Percentiles rank a stretch among this genome's conserved stretches.
Conservation (phyloP, 2,329 filamentous ascomycete genomes). For the Penicillium sp. region DNA sequence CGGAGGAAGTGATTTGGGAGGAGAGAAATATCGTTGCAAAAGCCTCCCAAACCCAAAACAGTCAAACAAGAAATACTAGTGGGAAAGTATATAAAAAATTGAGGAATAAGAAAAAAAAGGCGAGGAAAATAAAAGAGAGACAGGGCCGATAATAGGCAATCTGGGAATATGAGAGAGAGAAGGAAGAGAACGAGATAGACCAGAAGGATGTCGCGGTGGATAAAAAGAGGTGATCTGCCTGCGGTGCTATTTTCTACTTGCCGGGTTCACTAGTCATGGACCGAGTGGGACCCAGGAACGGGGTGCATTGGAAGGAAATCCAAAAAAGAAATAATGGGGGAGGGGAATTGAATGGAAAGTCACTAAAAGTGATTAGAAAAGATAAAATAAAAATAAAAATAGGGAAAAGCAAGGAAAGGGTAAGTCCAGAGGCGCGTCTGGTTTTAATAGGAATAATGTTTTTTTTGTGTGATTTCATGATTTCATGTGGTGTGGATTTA, state of each 20-base stretch:
- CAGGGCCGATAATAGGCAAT: constrained; percentile 30
- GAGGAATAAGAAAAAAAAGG: constrained; percentile 26
- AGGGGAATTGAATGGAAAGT: neutral
- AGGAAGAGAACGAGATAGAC: constrained; percentile 25
- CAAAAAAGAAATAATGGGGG: constrained; percentile 6
- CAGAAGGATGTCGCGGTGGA: constrained; percentile 32
- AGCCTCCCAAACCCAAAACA: constrained; percentile 35
- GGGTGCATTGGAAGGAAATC: constrained; percentile 22
- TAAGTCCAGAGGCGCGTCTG: neutral
- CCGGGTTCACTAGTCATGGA: constrained; percentile 30
- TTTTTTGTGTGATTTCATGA: neutral
- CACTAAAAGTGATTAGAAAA: too few species aligned
- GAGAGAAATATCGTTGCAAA: constrained; percentile 26
- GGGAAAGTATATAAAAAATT: constrained; percentile 27
- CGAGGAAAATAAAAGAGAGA: constrained; percentile 36
- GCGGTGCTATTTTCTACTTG: constrained; percentile 34
- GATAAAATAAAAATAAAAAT: neutral
- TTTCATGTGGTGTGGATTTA: neutral
- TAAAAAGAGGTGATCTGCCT: constrained; percentile 41
- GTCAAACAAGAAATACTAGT: constrained; percentile 31
- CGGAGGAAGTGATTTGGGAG: constrained; percentile 30
- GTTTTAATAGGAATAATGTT: neutral
- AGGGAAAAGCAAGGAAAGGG: neutral
- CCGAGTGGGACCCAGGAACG: constrained; percentile 29
- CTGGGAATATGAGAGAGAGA: constrained; percentile 14